Evolutionary conservation across 768 basidiomycete genomes (phyloP).

Genomic region (Lactarius vividus): DNA sequence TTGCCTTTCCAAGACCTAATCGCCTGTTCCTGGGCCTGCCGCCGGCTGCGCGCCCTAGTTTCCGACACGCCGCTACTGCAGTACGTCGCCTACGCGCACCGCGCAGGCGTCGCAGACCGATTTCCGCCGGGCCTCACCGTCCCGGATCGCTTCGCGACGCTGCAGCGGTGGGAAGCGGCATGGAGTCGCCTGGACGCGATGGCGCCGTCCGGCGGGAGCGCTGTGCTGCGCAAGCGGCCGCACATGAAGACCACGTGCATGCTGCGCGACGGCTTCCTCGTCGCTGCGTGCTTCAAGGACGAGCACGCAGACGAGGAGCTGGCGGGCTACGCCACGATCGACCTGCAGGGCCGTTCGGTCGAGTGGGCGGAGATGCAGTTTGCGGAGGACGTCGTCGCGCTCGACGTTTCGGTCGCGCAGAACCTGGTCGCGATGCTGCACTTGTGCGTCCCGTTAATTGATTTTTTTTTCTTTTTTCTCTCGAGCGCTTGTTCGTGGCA

Average conservation of each 20-base stretch:
- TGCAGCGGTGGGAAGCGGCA: conserved; percentile 2
- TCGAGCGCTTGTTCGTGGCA: no score
- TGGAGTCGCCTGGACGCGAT: background rate
- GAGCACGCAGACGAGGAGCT: background rate
- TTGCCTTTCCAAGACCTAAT: background rate
- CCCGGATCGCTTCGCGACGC: background rate
- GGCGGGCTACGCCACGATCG: background rate
- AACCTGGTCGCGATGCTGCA: conserved; percentile 12
- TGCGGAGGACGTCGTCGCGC: background rate
- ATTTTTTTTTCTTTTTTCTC: no score
- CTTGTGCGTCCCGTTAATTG: background rate
- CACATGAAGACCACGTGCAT: background rate
- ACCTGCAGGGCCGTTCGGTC: background rate
- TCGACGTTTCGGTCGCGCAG: background rate
- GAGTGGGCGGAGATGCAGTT: background rate
- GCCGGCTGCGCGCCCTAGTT: background rate
- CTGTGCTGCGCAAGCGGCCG: background rate
- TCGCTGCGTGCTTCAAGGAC: background rate
- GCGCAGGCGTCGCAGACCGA: background rate
- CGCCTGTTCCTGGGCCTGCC: background rate
- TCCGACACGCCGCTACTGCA: background rate
- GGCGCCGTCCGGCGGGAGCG: background rate
- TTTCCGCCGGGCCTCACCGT: background rate
- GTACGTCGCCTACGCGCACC: background rate
- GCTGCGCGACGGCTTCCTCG: conserved; percentile 6